Evolutionary conservation across 2,329 filamentous ascomycete genomes (phyloP), one percentile per base, ranked within the genome.

Genomic region (Calonectria crousiana): DNA sequence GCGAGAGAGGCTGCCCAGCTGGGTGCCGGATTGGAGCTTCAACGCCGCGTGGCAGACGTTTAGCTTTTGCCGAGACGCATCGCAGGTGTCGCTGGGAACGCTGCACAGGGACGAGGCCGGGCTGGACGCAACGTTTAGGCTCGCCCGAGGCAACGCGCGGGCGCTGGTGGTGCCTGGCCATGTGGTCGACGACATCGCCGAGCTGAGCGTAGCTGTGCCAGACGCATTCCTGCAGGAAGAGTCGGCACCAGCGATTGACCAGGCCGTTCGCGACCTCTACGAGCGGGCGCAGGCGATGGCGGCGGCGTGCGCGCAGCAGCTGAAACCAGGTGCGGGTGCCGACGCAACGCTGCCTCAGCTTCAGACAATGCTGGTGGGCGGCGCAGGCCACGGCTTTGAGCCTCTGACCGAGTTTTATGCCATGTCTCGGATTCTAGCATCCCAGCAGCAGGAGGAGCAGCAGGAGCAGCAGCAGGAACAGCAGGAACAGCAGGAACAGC

Each of bases 21-120:
- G 70, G 70, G 70, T 72, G 30, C 70, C 70, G 49, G 70, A 72
- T 53, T 72, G 70, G 70, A 68, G 65, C 23, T 68, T 51, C 41
- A 72, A 18, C 34, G 30, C 32, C 13, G 67, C 64, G 11, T 72
- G 70, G 70, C 64, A 72, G 53, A 68, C 64, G 23, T 72, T 64
- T 47, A 72, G 41, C 62, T 72, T 53, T 28, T n/a, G 38, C 62
- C 38, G 41, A 18, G 20, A 60, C 18, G 18, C 62, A 16, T 52
- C 70, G 36, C 68, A 53, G 70, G 44, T 52, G 44, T 49, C 51
- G 36, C 53, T 72, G 26, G 23, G 26, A 8, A 28, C 23, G 28
- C 41, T 68, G 36, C 30, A 51, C 32, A 32, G 6, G 38, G 64
- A 36, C 18, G 26, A 62, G n/a, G 18, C 30, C 10, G 30, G 5